Evolutionary conservation across 1,139 yeast species (phyloP), one percentile per base, ranked within the genome.

Genomic region (Magnusiomyces tetraspermus): DNA sequence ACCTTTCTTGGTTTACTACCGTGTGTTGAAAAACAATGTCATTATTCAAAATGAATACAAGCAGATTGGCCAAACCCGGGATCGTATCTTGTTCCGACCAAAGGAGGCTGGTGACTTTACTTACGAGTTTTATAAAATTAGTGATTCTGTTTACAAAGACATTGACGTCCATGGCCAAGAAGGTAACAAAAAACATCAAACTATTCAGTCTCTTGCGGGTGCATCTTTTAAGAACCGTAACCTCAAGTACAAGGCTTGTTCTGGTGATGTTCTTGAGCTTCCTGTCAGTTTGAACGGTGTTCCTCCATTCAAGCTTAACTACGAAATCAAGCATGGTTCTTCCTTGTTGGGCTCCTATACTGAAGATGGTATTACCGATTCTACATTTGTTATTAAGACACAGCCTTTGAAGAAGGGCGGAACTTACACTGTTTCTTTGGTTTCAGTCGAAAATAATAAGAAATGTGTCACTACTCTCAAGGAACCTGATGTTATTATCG

Each of bases 41-140:
- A 56, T 60, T 1, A 58, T 63, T 21, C 54, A 53, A 4, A 45
- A 46, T 42, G 55, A 50, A 30, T 44, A 40, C 37, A 50, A 51
- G 36, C 46, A 23, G 4, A 63, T 67, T 36, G 55, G 59, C n/a
- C 66, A 66, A 42, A 61, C 65, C 30, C 71, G 82, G 53, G 75
- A 75, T 51, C 76, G 80, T 46, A 80, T 85, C 60, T 75, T 77
- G 48, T 88, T 85, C 66, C 79, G 79, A 57, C 97, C 99, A 2
- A 77, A 81, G 0, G 73, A 76, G 2, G 96, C 89, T 61, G 98
- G 98, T 0, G 78, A 77, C 44, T 92, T 84, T 63, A 82, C 80
- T 26, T 82, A 92, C 53, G 80, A 79, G 28, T 87, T 92, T 67
- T 72, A 76, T 36, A 71, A 60, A 23, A 61, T 73, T 2, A 62